These are phyloP conservation scores for Seminavis robusta DNA, from an alignment of 108 stramenopile genomes.

Conservation along the genomic window DNA sequence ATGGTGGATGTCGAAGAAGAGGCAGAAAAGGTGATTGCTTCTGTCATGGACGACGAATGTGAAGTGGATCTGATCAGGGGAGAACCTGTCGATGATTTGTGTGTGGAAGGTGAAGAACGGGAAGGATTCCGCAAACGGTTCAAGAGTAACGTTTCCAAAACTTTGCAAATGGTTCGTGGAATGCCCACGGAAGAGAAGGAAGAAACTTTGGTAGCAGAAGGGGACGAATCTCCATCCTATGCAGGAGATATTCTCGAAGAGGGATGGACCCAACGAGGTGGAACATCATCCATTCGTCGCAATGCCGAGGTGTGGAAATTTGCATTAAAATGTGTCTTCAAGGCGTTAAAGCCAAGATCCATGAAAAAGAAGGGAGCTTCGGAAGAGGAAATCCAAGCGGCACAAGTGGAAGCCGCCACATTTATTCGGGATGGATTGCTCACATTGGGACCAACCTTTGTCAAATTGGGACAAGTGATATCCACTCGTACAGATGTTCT, in stretches of 20 bases:
- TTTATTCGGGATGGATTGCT: conserved; percentile 86
- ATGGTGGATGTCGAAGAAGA: conserved; percentile 44
- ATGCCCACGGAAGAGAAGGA: conserved; percentile 15
- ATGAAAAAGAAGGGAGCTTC: conserved; percentile 63
- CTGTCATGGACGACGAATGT: conserved; percentile 69
- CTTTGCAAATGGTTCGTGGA: conserved; percentile 49
- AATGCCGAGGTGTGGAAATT: conserved; percentile 91
- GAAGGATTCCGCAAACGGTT: conserved; percentile 43
- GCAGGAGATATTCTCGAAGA: conserved; percentile 76
- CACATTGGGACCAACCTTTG: conserved; percentile 91
- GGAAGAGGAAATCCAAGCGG: conserved; percentile 60
- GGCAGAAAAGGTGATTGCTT: conserved; percentile 47
- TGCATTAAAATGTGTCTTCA: conserved; percentile 75
- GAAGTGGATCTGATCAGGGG: conserved; percentile 50
- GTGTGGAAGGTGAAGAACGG: conserved; percentile 57
- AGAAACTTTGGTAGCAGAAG: conserved; percentile 18
- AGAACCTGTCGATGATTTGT: conserved; percentile 52
- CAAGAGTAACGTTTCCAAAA: conserved; percentile 50
- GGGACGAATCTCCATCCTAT: conserved; percentile 21
- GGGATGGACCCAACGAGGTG: conserved; percentile 77
- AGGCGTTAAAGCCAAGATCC: conserved; percentile 66
- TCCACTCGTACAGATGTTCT: conserved; percentile 87
- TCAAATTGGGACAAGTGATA: conserved; percentile 81
- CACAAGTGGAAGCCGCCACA: conserved; percentile 70
- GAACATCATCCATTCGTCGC: conserved; percentile 50